Percentiles rank a stretch among this genome's conserved stretches.
Conservation (phyloP, 2,329 filamentous ascomycete species). For the Teratosphaeriaceae sp. region DNA sequence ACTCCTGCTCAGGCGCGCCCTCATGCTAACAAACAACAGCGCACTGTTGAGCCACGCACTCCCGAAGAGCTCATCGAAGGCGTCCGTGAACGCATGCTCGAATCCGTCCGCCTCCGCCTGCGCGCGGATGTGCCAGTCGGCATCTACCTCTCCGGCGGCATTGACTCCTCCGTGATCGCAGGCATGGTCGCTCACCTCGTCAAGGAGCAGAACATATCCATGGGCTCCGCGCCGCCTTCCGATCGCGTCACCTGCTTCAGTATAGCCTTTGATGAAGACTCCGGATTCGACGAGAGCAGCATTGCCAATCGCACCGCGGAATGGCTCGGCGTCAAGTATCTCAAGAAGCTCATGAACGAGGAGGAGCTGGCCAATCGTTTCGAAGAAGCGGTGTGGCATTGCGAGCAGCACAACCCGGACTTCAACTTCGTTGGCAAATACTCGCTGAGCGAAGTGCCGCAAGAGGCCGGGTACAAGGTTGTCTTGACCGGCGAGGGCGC, state of each 20-base stretch:
- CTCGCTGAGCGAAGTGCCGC: slow-evolving; percentile 42
- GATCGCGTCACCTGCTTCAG: slow-evolving; percentile 43
- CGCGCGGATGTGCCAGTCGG: slow-evolving; percentile 53
- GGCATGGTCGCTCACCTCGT: slow-evolving; percentile 50
- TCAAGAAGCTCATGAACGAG: slow-evolving; percentile 40
- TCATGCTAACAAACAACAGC: too few relatives aligned
- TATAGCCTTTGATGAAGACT: slow-evolving; percentile 46
- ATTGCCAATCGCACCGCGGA: slow-evolving; percentile 44
- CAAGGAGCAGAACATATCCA: slow-evolving; percentile 38
- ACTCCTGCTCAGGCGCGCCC: neutral
- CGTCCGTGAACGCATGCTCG: slow-evolving; percentile 45
- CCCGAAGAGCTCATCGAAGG: slow-evolving; percentile 46
- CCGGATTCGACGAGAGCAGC: slow-evolving; percentile 45
- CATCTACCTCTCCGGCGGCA: slow-evolving; percentile 51
- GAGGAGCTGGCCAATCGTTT: slow-evolving; percentile 37
- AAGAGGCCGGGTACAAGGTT: slow-evolving; percentile 45
- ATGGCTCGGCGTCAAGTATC: slow-evolving; percentile 40
- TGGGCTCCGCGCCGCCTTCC: slow-evolving; percentile 40
- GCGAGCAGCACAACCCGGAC: slow-evolving; percentile 42
- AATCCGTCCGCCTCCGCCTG: slow-evolving; percentile 48
- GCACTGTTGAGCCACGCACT: slow-evolving; percentile 34
- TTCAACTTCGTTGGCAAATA: slow-evolving; percentile 49
- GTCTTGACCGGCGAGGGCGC: slow-evolving; percentile 42
- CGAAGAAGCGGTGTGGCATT: slow-evolving; percentile 40
- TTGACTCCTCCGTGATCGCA: slow-evolving; percentile 52